phyloP scores from a whole-genome alignment of 352 stramenopile genomes.

The Nothophytophthora sp. region DNA sequence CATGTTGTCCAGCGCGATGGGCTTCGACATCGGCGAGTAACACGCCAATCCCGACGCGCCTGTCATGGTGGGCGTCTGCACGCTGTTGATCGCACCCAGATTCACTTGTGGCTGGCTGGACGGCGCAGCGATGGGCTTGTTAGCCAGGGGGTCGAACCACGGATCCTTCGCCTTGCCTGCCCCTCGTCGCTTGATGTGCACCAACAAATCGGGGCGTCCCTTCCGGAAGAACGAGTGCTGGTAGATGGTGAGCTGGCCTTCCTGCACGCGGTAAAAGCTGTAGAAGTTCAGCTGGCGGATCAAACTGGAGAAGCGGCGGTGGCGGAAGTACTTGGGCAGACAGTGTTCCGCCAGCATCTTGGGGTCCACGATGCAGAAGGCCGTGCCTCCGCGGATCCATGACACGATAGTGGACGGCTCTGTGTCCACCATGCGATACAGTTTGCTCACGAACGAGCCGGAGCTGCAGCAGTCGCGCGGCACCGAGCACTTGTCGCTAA shows the following conservation, averaged over 20 bases:
- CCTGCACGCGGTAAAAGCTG: slow-evolving; percentile 91
- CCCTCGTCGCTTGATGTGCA: slow-evolving; percentile 84
- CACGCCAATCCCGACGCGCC: slow-evolving; percentile 43
- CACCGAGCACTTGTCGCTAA: slow-evolving; percentile 26
- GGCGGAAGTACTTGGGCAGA: slow-evolving; percentile 91
- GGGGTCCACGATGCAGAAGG: slow-evolving; percentile 91
- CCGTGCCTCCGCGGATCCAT: slow-evolving; percentile 84
- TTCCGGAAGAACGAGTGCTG: slow-evolving; percentile 88
- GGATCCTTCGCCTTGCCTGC: slow-evolving; percentile 85
- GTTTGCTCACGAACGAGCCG: slow-evolving; percentile 85
- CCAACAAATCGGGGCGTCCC: slow-evolving; percentile 72
- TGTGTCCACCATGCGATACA: slow-evolving; percentile 86
- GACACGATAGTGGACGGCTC: slow-evolving; percentile 81
- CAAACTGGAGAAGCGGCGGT: slow-evolving; percentile 86
- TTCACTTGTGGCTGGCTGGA: slow-evolving; percentile 12
- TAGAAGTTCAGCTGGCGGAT: slow-evolving; percentile 93
- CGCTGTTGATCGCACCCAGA: slow-evolving; percentile 5
- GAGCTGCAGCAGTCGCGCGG: slow-evolving; percentile 58
- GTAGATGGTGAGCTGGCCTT: slow-evolving; percentile 85
- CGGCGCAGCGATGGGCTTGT: slow-evolving; percentile 2
- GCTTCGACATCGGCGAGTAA: slow-evolving; percentile 82
- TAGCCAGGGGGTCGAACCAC: slow-evolving; percentile 76
- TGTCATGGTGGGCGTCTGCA: slow-evolving; percentile 27
- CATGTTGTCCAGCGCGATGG: slow-evolving; percentile 84
- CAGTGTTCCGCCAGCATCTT: slow-evolving; percentile 89